phyloP scores from a whole-genome alignment of 2,329 filamentous ascomycete species.

The Epichloe amarillans region DNA sequence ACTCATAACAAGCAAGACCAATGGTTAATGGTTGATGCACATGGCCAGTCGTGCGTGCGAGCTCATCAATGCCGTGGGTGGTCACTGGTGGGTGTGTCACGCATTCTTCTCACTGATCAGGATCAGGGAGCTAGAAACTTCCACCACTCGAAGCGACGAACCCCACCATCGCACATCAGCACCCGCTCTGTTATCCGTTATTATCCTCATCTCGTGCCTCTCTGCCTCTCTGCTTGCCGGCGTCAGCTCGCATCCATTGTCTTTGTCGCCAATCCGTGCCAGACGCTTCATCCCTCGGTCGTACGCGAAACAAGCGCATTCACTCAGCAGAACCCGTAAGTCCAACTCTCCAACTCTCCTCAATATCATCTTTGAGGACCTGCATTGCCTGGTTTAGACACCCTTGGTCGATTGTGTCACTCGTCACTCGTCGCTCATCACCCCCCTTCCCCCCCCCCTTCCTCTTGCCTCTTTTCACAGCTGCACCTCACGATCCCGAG shows the following conservation, averaged over 20 bases:
- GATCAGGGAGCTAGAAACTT: conserved; percentile 11
- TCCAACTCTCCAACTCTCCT: background rate
- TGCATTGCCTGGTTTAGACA: background rate
- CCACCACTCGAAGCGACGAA: conserved; percentile 5
- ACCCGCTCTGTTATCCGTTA: background rate
- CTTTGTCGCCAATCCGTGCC: no score
- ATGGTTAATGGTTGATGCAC: background rate
- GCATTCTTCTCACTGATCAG: background rate
- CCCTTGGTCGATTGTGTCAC: background rate
- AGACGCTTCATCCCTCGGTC: no score
- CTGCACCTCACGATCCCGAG: background rate
- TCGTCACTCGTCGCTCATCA: background rate
- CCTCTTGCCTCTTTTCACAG: background rate
- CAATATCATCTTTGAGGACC: background rate
- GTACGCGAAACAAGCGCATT: no score
- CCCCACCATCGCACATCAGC: background rate
- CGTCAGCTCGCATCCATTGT: no score
- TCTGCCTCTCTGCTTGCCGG: background rate
- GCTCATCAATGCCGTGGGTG: no score
- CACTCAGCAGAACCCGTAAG: background rate
- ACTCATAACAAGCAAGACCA: background rate
- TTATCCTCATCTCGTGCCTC: no score
- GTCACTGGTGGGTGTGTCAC: no score
- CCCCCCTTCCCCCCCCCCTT: background rate
- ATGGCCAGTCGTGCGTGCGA: background rate